phyloP scores from a whole-genome alignment of 352 stramenopile genomes.

The Phytopythium kandeliae region DNA sequence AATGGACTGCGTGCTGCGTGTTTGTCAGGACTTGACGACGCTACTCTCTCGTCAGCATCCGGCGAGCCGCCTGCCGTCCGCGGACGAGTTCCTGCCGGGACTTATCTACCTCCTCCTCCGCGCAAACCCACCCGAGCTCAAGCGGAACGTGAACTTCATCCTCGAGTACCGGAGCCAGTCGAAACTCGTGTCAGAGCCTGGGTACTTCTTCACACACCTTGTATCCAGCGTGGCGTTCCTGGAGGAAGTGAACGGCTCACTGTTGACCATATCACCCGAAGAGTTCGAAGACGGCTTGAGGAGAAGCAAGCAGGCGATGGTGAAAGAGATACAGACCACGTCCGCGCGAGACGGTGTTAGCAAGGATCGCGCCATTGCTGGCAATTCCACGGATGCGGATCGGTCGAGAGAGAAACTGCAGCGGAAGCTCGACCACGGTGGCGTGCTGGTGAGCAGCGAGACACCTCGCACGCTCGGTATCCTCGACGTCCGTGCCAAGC shows the following conservation, averaged over 20 bases:
- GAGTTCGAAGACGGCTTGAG: constrained; percentile 65
- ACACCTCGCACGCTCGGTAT: constrained; percentile 21
- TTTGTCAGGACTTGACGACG: constrained; percentile 68
- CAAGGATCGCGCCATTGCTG: constrained; percentile 6
- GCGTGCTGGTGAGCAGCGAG: constrained; percentile 3
- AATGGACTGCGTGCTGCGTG: constrained; percentile 70
- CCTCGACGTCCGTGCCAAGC: constrained; percentile 34
- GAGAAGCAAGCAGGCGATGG: constrained; percentile 24
- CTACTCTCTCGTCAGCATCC: constrained; percentile 45
- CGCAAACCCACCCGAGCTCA: constrained; percentile 73
- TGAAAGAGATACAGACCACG: constrained; percentile 17
- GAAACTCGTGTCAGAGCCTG: constrained; percentile 82
- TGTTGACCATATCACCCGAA: constrained; percentile 63
- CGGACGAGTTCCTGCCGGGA: constrained; percentile 89
- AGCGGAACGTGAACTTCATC: constrained; percentile 87
- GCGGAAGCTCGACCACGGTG: constrained; percentile 6
- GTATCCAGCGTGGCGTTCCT: constrained; percentile 77
- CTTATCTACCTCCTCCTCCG: constrained; percentile 90
- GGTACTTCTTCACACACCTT: constrained; percentile 92
- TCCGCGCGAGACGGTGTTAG: neutral
- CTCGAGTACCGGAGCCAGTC: constrained; percentile 68
- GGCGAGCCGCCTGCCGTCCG: constrained; percentile 59
- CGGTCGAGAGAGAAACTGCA: constrained; percentile 6
- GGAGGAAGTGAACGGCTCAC: constrained; percentile 62
- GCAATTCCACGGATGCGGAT: neutral